Base-by-base conservation (phyloP, 2,329 filamentous ascomycete species). In the Cladosporium velox region DNA sequence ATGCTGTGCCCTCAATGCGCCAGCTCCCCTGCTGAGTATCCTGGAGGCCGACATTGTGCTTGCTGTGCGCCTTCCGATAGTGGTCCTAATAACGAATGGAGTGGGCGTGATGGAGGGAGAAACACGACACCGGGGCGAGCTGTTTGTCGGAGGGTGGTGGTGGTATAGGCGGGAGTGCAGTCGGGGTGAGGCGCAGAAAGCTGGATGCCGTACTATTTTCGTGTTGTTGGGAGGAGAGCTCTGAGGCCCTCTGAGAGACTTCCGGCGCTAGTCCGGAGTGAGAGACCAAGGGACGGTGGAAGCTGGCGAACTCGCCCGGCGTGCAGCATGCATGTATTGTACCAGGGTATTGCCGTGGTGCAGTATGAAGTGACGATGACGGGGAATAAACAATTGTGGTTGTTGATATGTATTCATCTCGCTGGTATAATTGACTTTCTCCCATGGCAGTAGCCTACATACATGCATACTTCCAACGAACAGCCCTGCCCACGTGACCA, bases 1-100 rank as follows among this genome's bases (percentile, higher is more conserved):
- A 69, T 75, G 70, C 62, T 75, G 74, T 72, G 74, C 69, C 66
- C 73, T 72, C 64, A 76, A 70, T 54, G 70, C 71, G 65, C 71
- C 34, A 54, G 74, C 72, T 65, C 73, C 68, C 54, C 72, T 70
- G 72, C 75, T 75, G 74, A 74, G 77, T 30, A 64, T 35, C 35
- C 57, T 54, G 51, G 51, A 28, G 61, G 61, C 61, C 41, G 61
- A 55, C 51, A 55, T 64, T 54, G 44, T 54, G 47, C 44, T 35
- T 21, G 26, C n/a, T 57, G 51, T 59, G 57, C 35, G 28, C 52
- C 52, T 30, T 55, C 52, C 57, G n/a, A 38, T 15, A 26, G 14
- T 44, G 8, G 5, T 57, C 32, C 55, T 58, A 34, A 21, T 26
- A 64, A 64, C 61, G 61, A 64, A 52, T 64, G 61, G 12, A 64